Evolutionary conservation across 2,329 filamentous ascomycete genomes (phyloP).

Genomic region (Fusarium sp.): DNA sequence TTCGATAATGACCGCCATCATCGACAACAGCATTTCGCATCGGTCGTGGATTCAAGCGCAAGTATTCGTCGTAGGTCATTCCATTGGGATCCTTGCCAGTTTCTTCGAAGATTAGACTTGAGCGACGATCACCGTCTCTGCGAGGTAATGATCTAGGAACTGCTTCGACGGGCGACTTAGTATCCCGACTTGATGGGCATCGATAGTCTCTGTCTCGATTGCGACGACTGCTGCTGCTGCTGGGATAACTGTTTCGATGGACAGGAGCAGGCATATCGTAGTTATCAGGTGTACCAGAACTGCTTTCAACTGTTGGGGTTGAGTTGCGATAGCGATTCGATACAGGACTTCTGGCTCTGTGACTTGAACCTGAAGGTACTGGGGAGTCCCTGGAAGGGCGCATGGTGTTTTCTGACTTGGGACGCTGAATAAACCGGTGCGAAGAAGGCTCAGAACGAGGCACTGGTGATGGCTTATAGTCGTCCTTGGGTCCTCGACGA

Average conservation of each 20-base stretch:
- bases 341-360: conserved; percentile 37
- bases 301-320: conserved; percentile 21
- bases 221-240: conserved; percentile 30
- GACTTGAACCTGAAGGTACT: conserved; percentile 11
- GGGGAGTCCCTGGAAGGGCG: conserved; percentile 33
- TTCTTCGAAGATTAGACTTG: conserved; percentile 36
- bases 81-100: conserved; percentile 23
- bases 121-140: conserved; percentile 25
- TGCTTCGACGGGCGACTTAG: conserved; percentile 22
- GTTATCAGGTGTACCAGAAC: conserved; percentile 16
- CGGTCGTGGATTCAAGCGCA: conserved; percentile 32
- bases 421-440: conserved; percentile 25
- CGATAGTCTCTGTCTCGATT: conserved; percentile 46
- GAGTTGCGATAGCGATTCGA: conserved; percentile 40
- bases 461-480: conserved; percentile 25
- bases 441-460: conserved; percentile 31
- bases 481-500: conserved; percentile 33
- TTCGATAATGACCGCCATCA: conserved; percentile 34
- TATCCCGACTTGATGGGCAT: conserved; percentile 43
- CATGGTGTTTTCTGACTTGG: conserved; percentile 33
- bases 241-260: conserved; percentile 16
- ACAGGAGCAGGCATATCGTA: conserved; percentile 26
- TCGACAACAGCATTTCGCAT: conserved; percentile 29
- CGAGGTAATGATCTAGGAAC: conserved; percentile 35
- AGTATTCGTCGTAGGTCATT: conserved; percentile 41